Percentiles rank a stretch among this genome's conserved stretches.
These are phyloP conservation scores for Heliamphora pulchella DNA, from an alignment of 179 eudicot species.

Conservation along the genomic window DNA sequence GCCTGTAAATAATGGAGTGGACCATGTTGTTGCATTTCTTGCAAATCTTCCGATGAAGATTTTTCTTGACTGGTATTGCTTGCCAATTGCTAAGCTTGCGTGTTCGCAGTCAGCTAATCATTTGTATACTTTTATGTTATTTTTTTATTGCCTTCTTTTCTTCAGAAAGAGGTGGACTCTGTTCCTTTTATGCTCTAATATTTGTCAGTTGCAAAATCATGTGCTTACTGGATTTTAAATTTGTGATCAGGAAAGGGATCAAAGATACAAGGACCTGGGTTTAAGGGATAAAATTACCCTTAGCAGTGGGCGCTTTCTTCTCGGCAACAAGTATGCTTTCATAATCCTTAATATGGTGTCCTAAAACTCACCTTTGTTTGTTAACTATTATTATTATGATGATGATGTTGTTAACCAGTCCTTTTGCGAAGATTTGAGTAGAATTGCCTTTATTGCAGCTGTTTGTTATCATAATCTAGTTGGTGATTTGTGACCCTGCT, in stretches of 20 bases:
- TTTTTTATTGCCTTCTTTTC: background rate
- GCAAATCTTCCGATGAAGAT: background rate
- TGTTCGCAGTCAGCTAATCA: background rate
- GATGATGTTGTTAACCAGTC: too few relatives aligned
- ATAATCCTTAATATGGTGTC: conserved; percentile 7
- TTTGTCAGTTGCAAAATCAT: background rate
- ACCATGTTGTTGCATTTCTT: background rate
- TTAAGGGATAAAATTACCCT: conserved; percentile 93
- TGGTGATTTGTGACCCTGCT: background rate
- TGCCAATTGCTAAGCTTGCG: background rate
- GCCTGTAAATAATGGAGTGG: too few relatives aligned
- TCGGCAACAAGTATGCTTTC: conserved; percentile 80
- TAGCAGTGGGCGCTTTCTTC: conserved; percentile 96
- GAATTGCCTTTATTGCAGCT: background rate
- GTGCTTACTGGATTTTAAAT: conserved; percentile 6
- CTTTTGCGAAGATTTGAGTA: background rate
- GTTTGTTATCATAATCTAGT: background rate
- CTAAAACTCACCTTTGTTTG: background rate
- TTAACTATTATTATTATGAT: background rate
- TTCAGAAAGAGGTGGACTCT: conserved; percentile 6
- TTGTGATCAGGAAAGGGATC: conserved; percentile 79
- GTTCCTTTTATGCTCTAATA: background rate
- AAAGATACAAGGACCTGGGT: conserved; percentile 94
- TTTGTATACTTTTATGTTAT: background rate
- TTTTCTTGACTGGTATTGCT: background rate